Evolutionary conservation across 208 protist species (phyloP).

Genomic region (Acanthamoeba lugdunensis): DNA sequence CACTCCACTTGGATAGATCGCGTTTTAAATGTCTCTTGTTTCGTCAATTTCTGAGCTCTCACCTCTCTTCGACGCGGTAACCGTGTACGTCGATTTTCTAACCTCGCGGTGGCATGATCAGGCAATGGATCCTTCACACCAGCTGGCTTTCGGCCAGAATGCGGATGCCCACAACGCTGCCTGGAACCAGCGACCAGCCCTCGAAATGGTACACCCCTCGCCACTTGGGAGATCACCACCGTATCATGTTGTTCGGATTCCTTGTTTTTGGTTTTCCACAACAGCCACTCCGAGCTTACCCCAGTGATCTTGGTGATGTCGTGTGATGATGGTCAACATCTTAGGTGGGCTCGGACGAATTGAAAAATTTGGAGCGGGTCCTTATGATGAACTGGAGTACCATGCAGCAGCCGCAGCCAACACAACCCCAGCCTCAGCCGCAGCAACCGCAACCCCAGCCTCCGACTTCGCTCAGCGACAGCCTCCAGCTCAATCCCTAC

Average conservation of each 20-base stretch:
- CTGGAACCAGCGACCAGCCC: slow-evolving; percentile 18
- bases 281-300: neutral
- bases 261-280: neutral
- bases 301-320: neutral
- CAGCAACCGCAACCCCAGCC: neutral
- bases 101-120: neutral
- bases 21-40: neutral
- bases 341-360: slow-evolving; percentile 12
- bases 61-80: neutral
- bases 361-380: slow-evolving; percentile 54
- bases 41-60: neutral
- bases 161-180: neutral
- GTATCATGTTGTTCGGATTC: neutral
- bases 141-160: neutral
- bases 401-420: neutral
- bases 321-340: neutral
- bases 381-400: slow-evolving; percentile 50
- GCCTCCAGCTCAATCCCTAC: slow-evolving; percentile 41
- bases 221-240: neutral
- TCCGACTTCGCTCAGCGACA: neutral
- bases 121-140: neutral
- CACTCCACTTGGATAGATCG: neutral
- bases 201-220: neutral
- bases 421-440: neutral
- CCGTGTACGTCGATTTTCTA: neutral